Evolutionary conservation across 2,329 filamentous ascomycete species (phyloP).

Genomic region (Blastomyces gilchristii): DNA sequence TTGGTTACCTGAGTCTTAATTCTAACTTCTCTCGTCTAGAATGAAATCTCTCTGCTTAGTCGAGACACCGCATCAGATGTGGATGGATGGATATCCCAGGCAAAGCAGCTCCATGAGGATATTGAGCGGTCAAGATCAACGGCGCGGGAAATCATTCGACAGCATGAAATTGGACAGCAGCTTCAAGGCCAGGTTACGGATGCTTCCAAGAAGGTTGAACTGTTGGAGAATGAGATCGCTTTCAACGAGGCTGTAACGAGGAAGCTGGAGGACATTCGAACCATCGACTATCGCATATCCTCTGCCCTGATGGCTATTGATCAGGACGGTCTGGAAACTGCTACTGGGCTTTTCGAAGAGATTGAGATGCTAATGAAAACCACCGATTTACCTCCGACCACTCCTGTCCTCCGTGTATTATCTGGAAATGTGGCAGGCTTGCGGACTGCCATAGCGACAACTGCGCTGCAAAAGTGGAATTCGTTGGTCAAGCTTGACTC

Average conservation of each 20-base stretch:
- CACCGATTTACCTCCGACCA: constrained; percentile 25
- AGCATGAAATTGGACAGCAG: constrained; percentile 59
- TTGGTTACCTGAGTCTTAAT: neutral
- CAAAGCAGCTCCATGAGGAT: constrained; percentile 73
- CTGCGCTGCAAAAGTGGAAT: constrained; percentile 61
- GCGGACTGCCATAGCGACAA: constrained; percentile 54
- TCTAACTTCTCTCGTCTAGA: constrained; percentile 31
- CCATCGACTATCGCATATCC: constrained; percentile 41
- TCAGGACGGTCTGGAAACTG: constrained; percentile 36
- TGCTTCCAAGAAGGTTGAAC: constrained; percentile 43
- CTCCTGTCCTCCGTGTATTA: constrained; percentile 45
- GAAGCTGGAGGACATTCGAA: constrained; percentile 42
- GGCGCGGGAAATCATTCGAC: constrained; percentile 68
- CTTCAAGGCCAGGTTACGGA: constrained; percentile 56
- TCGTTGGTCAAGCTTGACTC: constrained; percentile 54
- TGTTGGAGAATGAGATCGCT: constrained; percentile 49
- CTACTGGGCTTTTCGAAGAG: constrained; percentile 41
- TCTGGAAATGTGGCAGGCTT: constrained; percentile 56
- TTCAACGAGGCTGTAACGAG: constrained; percentile 47
- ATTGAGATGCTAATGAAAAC: constrained; percentile 26
- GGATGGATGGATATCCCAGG: constrained; percentile 75
- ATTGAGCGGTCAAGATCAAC: constrained; percentile 70
- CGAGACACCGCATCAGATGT: constrained; percentile 68
- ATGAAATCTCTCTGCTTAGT: constrained; percentile 66
- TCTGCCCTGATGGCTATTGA: constrained; percentile 37